Conservation (phyloP, 129 eudicot genomes). For the Chrysanthemum lavandulifolium region DNA sequence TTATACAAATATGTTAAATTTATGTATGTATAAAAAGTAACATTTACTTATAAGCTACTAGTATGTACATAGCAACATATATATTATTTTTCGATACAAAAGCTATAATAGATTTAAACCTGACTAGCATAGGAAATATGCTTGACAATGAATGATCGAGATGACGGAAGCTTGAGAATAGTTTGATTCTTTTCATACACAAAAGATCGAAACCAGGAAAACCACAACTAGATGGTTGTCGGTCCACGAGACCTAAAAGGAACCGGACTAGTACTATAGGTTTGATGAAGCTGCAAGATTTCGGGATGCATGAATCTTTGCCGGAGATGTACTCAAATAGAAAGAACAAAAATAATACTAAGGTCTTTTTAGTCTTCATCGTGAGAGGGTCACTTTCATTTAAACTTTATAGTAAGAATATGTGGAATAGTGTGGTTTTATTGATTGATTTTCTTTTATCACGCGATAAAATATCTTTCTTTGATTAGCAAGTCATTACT, state of each 20-base stretch:
- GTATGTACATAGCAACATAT: too few species aligned
- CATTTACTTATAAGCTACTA: too few species aligned
- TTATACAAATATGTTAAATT: too few species aligned
- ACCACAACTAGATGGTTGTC: constrained; percentile 51
- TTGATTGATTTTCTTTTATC: too few species aligned
- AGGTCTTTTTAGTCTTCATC: not conserved
- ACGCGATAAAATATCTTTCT: too few species aligned
- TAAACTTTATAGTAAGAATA: not conserved
- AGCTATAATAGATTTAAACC: constrained; percentile 8
- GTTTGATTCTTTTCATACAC: constrained; percentile 48
- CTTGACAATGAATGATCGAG: constrained; percentile 47
- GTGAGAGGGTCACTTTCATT: not conserved
- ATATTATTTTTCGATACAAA: too few species aligned
- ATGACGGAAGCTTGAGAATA: constrained; percentile 34
- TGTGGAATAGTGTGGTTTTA: not conserved
- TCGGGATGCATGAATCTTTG: constrained; percentile 36
- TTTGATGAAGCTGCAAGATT: constrained; percentile 33
- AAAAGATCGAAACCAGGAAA: constrained; percentile 58
- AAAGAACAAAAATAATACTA: constrained; percentile 16
- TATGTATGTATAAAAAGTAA: too few species aligned
- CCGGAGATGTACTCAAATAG: constrained; percentile 23
- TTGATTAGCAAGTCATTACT: too few species aligned
- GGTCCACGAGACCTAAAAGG: constrained; percentile 57
- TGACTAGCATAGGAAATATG: constrained; percentile 44
- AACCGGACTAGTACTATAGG: constrained; percentile 47